Evolutionary conservation across 106 monocot genomes (phyloP).

Genomic region (Allium cepa): DNA sequence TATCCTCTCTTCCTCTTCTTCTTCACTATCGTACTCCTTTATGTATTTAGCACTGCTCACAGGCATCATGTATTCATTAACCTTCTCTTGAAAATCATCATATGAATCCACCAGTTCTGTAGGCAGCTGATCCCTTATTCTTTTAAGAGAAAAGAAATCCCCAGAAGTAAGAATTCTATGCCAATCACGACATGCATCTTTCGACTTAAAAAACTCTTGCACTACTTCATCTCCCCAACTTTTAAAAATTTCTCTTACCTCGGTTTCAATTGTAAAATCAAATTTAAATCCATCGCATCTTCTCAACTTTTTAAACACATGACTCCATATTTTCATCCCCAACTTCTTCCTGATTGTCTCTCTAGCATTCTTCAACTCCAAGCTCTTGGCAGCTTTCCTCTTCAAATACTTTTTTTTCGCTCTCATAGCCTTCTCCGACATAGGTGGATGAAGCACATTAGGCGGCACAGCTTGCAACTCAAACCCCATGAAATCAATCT

Average conservation of each 20-base stretch:
- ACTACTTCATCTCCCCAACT: constrained; percentile 65
- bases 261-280: constrained; percentile 50
- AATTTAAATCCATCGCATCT: constrained; percentile 36
- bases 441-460: constrained; percentile 63
- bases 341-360: constrained; percentile 86
- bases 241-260: constrained; percentile 58
- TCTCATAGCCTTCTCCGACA: constrained; percentile 89
- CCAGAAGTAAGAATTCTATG: constrained; percentile 62
- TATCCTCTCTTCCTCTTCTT: constrained; percentile 37
- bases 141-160: constrained; percentile 72
- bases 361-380: constrained; percentile 89
- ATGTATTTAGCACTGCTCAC: constrained; percentile 17
- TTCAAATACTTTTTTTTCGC: constrained; percentile 89
- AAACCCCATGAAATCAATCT: constrained; percentile 84
- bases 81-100: constrained; percentile 64
- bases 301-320: constrained; percentile 74
- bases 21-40: constrained; percentile 21
- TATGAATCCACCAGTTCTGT: constrained; percentile 60
- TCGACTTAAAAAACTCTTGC: constrained; percentile 46
- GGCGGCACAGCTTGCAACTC: constrained; percentile 84
- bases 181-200: constrained; percentile 56
- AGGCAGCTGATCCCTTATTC: constrained; percentile 77
- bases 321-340: constrained; percentile 71
- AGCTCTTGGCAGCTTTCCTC: constrained; percentile 50
- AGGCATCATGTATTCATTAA: constrained; percentile 64